These are phyloP conservation scores for Mesostigma viride DNA, from an alignment of 139 green algal species.

Conservation along the genomic window DNA sequence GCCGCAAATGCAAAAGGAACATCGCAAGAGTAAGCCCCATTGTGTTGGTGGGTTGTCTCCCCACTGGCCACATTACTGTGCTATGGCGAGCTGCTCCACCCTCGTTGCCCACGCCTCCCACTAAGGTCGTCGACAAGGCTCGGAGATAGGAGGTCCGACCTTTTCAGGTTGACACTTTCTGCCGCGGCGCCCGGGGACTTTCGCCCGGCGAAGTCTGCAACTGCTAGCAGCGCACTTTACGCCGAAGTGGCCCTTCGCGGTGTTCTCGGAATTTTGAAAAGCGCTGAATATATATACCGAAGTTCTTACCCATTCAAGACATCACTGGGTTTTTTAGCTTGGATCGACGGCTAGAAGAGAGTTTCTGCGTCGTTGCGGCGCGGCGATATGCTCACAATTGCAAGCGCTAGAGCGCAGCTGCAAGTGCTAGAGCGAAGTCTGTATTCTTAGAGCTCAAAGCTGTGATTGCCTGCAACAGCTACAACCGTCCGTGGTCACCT, in stretches of 20 bases:
- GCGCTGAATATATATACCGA: no score
- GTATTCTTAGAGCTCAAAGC: no score
- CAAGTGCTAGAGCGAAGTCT: no score
- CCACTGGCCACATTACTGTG: conserved; percentile 96
- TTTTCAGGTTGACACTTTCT: conserved; percentile 87
- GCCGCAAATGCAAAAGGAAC: no score
- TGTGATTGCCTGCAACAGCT: no score
- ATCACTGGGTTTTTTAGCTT: no score
- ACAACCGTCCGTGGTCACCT: no score
- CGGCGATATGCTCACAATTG: no score
- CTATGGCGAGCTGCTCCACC: conserved; percentile 81
- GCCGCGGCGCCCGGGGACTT: conserved; percentile 92
- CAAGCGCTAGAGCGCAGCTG: no score
- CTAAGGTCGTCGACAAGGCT: neutral
- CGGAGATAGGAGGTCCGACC: conserved; percentile 58
- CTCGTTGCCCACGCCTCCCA: conserved; percentile 22
- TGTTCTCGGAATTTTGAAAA: conserved; percentile 9
- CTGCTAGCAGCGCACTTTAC: conserved; percentile 28
- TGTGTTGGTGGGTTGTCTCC: conserved; percentile 69
- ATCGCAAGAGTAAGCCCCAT: conserved; percentile 97
- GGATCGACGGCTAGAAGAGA: no score
- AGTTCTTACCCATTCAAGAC: no score
- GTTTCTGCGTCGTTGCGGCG: no score
- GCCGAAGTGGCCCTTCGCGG: conserved; percentile 29
- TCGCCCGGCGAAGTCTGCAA: conserved; percentile 65